These are phyloP conservation scores for Rhodotorula sp. DNA, from an alignment of 1,284 basidiomycete genomes.

Conservation along the genomic window DNA sequence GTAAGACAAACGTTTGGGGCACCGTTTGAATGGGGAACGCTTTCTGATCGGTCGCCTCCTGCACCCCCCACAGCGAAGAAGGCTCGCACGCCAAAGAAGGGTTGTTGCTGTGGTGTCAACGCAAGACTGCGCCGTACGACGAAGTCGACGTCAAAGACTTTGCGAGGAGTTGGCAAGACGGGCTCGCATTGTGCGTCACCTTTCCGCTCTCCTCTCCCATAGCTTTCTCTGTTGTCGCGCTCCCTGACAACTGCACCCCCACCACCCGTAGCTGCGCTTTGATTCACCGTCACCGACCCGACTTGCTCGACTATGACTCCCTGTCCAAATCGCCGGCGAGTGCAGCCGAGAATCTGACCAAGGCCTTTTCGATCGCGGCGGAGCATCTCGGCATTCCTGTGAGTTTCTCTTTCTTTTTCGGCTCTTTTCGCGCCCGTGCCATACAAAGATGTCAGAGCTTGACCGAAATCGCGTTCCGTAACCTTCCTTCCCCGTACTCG, in stretches of 20 bases:
- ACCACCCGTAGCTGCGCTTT: constrained; percentile 72
- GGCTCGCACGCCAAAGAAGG: constrained; percentile 96
- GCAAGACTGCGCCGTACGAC: constrained; percentile 86
- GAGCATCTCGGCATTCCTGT: constrained; percentile 86
- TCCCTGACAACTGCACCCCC: neutral
- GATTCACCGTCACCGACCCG: constrained; percentile 94
- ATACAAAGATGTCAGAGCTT: neutral
- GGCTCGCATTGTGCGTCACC: constrained; percentile 77
- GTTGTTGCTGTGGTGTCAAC: constrained; percentile 93
- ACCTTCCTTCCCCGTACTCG: neutral
- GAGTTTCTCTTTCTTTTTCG: constrained; percentile 46
- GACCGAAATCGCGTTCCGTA: neutral
- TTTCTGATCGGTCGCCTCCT: too few species aligned
- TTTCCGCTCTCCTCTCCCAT: neutral
- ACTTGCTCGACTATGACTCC: constrained; percentile 82
- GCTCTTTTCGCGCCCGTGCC: neutral
- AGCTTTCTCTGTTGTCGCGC: neutral
- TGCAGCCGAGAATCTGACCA: constrained; percentile 62
- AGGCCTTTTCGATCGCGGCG: constrained; percentile 82
- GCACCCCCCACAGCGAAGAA: constrained; percentile 69
- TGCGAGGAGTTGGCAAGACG: constrained; percentile 86
- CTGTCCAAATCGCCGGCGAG: constrained; percentile 65
- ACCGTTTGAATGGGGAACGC: neutral
- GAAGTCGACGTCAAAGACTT: constrained; percentile 94
- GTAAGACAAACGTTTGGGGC: constrained; percentile 53